These are phyloP conservation scores for Microstroma glucosiphilum DNA, from an alignment of 1,284 basidiomycete genomes.

Conservation along the genomic window DNA sequence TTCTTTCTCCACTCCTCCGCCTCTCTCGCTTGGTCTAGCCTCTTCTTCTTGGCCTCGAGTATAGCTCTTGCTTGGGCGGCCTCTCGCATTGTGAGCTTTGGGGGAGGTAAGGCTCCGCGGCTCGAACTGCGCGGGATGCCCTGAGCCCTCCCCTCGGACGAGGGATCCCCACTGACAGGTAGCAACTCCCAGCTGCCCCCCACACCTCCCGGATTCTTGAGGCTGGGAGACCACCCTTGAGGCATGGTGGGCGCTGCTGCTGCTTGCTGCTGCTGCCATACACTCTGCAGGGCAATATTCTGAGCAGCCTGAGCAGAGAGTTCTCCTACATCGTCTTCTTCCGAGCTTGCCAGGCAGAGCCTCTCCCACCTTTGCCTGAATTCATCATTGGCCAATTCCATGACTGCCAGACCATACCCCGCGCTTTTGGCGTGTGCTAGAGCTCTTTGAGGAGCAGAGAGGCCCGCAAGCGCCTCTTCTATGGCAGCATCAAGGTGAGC, in stretches of 20 bases:
- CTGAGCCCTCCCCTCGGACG: slow-evolving; percentile 1
- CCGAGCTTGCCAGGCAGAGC: slow-evolving; percentile 64
- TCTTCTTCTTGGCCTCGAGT: slow-evolving; percentile 8
- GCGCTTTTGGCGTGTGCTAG: slow-evolving; percentile 31
- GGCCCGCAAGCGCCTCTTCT: slow-evolving; percentile 31
- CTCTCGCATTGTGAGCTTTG: slow-evolving; percentile 9
- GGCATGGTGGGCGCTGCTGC: not conserved
- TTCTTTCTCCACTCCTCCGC: slow-evolving; percentile 83
- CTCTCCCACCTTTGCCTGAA: slow-evolving; percentile 85
- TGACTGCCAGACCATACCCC: slow-evolving; percentile 60
- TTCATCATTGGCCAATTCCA: slow-evolving; percentile 77
- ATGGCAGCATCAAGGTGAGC: slow-evolving; percentile 24
- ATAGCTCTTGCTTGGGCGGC: slow-evolving; percentile 18
- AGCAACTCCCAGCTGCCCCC: slow-evolving; percentile 24
- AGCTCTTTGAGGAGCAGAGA: slow-evolving; percentile 22
- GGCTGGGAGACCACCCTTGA: no score
- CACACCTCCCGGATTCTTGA: slow-evolving; percentile 17
- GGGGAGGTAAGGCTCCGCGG: slow-evolving; percentile 8
- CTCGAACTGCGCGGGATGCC: slow-evolving; percentile 32
- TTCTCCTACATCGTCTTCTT: not conserved
- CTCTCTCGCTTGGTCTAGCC: slow-evolving; percentile 51
- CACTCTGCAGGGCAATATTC: not conserved
- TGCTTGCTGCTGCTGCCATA: slow-evolving; percentile 3
- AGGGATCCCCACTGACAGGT: slow-evolving; percentile 5
- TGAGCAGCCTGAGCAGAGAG: slow-evolving; percentile 2